Base-by-base conservation (phyloP, 1,284 basidiomycete species). In the Pascua guehoae region DNA sequence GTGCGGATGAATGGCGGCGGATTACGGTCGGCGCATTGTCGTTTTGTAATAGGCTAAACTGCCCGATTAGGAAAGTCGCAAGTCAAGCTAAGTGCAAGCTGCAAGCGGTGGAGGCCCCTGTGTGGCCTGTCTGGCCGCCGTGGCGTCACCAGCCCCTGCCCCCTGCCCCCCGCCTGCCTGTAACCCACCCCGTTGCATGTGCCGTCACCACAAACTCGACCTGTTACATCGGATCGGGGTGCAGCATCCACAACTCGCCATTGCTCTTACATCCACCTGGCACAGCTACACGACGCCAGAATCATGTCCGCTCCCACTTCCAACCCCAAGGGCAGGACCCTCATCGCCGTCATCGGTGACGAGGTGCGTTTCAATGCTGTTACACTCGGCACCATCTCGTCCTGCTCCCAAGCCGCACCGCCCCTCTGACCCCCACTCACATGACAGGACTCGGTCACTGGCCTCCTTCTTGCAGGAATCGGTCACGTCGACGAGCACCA, bases 301-400 rank as follows among this genome's bases (percentile, higher is more conserved):
- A 66, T 12, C 49, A 72, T 72, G 71, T 53, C 64, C 17, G 57
- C 52, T 14, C 61, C 64, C 12, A 64, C 69, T 1, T 50, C 58
- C 39, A 74, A 73, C 57, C 70, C 70, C 79, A 91, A 91, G 78
- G 90, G 93, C 75, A 84, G 93, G 54, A 88, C 37, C 42, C 40
- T 51, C 14, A 41, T 97, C 49, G 92, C 93, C 37, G 91, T 93
- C 68, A 96, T 97, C 61, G 94, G 93, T 43, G 93, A 97, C 76
- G 93, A 97, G 81, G 92, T 92, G 66, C 51, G 80, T 54, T 1
- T 32, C 24, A 32, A 7, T n/a, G 5, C n/a, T 5, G 8, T n/a
- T n/a, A 12, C n/a, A 17, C 14, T n/a, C 12, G 17, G 39, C 9
- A 16, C 7, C 4, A 2, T 38, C 9, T 16, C 37, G 10, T 39